A percentile compares a stretch with the other conserved stretches of the same genome.
Conservation (phyloP, 352 stramenopile species). For the Phytopythium montanum region DNA sequence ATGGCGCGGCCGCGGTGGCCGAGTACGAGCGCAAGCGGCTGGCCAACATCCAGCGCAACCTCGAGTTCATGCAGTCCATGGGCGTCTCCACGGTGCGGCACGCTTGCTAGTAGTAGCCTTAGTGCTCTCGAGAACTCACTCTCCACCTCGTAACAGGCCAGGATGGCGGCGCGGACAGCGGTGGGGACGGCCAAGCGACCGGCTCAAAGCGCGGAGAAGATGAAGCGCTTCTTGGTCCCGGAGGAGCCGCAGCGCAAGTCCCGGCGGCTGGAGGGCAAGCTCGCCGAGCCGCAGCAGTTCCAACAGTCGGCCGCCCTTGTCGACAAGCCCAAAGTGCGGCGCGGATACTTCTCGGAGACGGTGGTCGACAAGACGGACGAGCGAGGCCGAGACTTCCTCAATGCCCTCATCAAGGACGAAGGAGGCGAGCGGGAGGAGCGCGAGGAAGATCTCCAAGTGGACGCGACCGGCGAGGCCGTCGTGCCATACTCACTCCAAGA, state of each 20-base stretch:
- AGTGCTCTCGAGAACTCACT: not conserved
- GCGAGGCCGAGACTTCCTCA: constrained; percentile 37
- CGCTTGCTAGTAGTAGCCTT: not conserved
- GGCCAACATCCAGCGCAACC: constrained; percentile 82
- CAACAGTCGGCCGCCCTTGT: constrained; percentile 15
- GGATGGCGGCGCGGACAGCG: constrained; percentile 57
- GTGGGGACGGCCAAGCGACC: constrained; percentile 10
- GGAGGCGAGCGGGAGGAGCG: constrained; percentile 27
- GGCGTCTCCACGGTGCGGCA: constrained; percentile 61
- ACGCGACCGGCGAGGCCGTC: constrained; percentile 32
- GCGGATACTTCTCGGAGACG: constrained; percentile 20
- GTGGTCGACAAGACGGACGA: constrained; percentile 30
- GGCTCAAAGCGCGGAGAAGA: not conserved
- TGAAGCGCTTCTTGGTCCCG: constrained; percentile 21
- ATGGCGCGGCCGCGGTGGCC: constrained; percentile 23
- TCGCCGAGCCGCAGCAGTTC: constrained; percentile 33
- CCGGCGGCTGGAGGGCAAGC: constrained; percentile 54
- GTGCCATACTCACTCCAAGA: constrained; percentile 43
- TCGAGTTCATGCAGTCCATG: constrained; percentile 83
- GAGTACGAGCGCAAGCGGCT: constrained; percentile 82
- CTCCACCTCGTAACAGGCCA: constrained; percentile 25
- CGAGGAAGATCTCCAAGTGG: constrained; percentile 37
- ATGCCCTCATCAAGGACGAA: constrained; percentile 25
- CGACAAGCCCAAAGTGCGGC: constrained; percentile 13
- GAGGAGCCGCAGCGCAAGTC: constrained; percentile 51